A percentile compares a stretch with the other conserved stretches of the same genome.
Conservation (phyloP, 441 rosid genomes). For the Populus tomentosa region DNA sequence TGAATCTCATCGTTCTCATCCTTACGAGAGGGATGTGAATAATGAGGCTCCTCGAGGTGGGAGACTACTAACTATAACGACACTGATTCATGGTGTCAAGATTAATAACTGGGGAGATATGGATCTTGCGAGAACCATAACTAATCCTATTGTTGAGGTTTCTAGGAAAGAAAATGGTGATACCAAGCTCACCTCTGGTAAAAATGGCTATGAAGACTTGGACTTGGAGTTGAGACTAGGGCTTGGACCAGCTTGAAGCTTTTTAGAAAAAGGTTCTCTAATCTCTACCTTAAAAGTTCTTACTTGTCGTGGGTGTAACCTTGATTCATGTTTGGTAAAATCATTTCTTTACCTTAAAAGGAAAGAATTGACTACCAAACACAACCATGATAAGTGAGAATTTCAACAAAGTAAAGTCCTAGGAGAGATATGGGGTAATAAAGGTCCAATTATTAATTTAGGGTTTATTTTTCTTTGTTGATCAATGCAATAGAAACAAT, state of each 20-base stretch:
- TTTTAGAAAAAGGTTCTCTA: neutral
- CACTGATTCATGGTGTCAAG: no score
- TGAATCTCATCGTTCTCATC: neutral
- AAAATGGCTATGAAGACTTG: neutral
- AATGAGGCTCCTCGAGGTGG: no score
- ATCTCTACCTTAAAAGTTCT: neutral
- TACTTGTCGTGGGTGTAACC: neutral
- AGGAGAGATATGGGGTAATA: neutral
- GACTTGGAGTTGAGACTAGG: constrained; percentile 1
- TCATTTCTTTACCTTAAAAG: neutral
- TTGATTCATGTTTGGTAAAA: neutral
- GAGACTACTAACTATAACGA: no score
- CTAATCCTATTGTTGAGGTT: neutral
- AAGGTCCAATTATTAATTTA: no score
- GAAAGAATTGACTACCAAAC: neutral
- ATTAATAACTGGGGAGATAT: neutral
- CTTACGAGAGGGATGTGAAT: no score
- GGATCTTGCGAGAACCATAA: neutral
- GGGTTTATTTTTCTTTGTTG: no score
- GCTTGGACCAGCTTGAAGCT: neutral
- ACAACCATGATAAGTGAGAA: neutral
- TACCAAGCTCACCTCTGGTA: neutral
- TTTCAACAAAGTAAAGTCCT: neutral
- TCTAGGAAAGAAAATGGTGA: neutral
- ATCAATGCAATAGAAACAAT: no score